Base-by-base conservation (phyloP, 1,284 basidiomycete species). In the Melampsora americana region DNA sequence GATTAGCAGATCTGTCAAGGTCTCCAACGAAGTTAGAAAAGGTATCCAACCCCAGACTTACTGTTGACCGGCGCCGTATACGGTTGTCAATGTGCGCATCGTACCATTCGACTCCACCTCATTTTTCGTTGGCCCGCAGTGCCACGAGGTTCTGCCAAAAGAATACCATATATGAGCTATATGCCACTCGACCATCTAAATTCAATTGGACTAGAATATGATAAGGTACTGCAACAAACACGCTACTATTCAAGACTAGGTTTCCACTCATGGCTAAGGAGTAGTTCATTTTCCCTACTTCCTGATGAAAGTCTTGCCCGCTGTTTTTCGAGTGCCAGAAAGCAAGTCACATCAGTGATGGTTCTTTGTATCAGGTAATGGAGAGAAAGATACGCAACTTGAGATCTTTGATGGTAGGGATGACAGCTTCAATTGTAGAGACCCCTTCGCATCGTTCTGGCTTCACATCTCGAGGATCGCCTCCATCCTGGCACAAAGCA, bases 401-500 rank as follows among this genome's bases (percentile, higher is more conserved):
- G 23, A 53, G 42, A 28, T 30, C 61, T 39, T 32, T 23, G 44
- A 72, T 72, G 26, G 30, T 60, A 28, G 70, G 70, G 32, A 72
- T 72, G 59, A 53, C 60, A 26, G 44, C 70, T n/a, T 50, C 26
- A 26, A 72, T 61, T 61, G 32, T 65, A 60, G 64, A 16, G 46
- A 72, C 70, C 30, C 70, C 70, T 9, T 72, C 61, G 30, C 70
- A 72, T 32, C 56, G 23, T 48, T 32, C 20, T 44, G 69, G 69
- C 59, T 71, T 71, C 39, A 39, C 53, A 30, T 61, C 60, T 30
- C 60, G 50, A 18, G 50, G 50, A 18, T 18, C 50, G 23, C 23
- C 23, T 18, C 50, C 23, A 20, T 53, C 50, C 50, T 53, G 50
- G 23, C 82, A 66, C 82, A 80, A 81, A 82, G 83, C 50, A 82